Evolutionary conservation across 2,329 filamentous ascomycete genomes (phyloP).

Genomic region (Setomelanomma holmii): DNA sequence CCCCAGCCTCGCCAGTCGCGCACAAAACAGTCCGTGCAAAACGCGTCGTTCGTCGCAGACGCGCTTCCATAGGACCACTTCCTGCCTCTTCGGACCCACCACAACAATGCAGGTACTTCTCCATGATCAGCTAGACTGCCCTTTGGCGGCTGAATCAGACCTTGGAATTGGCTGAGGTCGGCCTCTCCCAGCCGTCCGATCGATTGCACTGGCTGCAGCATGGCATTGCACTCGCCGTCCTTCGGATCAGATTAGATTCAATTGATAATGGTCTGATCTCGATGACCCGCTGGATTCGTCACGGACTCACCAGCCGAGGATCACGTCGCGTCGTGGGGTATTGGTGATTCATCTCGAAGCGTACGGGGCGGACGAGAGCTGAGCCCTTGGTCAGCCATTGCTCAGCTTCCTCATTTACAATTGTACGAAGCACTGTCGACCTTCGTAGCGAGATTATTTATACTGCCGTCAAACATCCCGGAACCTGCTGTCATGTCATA

Average conservation of each 20-base stretch:
- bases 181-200: constrained; percentile 12
- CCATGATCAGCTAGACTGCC: constrained; percentile 29
- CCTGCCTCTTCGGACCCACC: constrained; percentile 32
- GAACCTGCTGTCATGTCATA: no score
- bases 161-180: constrained; percentile 37
- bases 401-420: no score
- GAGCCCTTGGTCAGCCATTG: no score
- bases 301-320: no score
- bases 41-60: constrained; percentile 37
- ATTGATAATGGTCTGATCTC: constrained; percentile 15
- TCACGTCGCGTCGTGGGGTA: background rate
- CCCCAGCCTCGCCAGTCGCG: constrained; percentile 36
- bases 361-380: no score
- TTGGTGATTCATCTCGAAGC: background rate
- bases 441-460: no score
- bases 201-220: constrained; percentile 21
- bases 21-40: constrained; percentile 32
- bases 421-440: no score
- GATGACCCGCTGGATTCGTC: constrained; percentile 15
- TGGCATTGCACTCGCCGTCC: constrained; percentile 19
- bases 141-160: constrained; percentile 37
- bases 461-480: no score
- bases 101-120: constrained; percentile 36
- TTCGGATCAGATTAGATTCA: constrained; percentile 39
- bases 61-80: constrained; percentile 37